These are phyloP conservation scores for Cystobasidium pallidum DNA, from an alignment of 1,284 basidiomycete genomes.

Conservation along the genomic window DNA sequence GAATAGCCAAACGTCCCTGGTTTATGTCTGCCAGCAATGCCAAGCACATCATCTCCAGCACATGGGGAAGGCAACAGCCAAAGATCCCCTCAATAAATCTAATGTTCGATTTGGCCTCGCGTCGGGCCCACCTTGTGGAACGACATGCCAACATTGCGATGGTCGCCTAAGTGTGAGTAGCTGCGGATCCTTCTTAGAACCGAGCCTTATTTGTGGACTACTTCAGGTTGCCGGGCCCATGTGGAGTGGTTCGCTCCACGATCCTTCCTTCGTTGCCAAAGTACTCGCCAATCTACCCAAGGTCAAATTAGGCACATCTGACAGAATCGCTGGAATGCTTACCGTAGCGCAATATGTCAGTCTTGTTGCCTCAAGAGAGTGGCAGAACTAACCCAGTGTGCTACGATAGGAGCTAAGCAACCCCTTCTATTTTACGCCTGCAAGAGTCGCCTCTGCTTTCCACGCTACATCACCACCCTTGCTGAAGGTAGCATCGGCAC, in stretches of 20 bases:
- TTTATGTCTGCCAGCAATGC: slow-evolving; percentile 80
- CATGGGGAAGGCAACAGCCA: slow-evolving; percentile 57
- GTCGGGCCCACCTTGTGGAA: slow-evolving; percentile 67
- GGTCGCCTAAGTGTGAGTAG: slow-evolving; percentile 68
- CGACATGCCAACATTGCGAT: slow-evolving; percentile 69
- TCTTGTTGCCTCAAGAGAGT: slow-evolving; percentile 24
- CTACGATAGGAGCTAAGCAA: slow-evolving; percentile 70
- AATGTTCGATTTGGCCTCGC: slow-evolving; percentile 70
- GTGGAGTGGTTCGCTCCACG: slow-evolving; percentile 91
- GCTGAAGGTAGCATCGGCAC: slow-evolving; percentile 73
- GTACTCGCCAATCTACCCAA: slow-evolving; percentile 71
- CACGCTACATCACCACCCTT: slow-evolving; percentile 78
- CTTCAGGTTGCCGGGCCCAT: slow-evolving; percentile 84
- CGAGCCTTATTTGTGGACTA: not conserved
- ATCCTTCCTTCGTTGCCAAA: slow-evolving; percentile 71
- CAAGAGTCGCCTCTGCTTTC: slow-evolving; percentile 77
- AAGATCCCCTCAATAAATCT: slow-evolving; percentile 63
- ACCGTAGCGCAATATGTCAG: slow-evolving; percentile 80
- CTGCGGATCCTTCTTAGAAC: not conserved
- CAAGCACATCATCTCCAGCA: slow-evolving; percentile 78
- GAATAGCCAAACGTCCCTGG: slow-evolving; percentile 64
- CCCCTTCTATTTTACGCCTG: slow-evolving; percentile 91
- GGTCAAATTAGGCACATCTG: slow-evolving; percentile 73
- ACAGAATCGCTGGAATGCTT: slow-evolving; percentile 94
- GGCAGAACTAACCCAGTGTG: slow-evolving; percentile 13